phyloP scores from a whole-genome alignment of 345 rosid species.

The Atalantia buxifolia region DNA sequence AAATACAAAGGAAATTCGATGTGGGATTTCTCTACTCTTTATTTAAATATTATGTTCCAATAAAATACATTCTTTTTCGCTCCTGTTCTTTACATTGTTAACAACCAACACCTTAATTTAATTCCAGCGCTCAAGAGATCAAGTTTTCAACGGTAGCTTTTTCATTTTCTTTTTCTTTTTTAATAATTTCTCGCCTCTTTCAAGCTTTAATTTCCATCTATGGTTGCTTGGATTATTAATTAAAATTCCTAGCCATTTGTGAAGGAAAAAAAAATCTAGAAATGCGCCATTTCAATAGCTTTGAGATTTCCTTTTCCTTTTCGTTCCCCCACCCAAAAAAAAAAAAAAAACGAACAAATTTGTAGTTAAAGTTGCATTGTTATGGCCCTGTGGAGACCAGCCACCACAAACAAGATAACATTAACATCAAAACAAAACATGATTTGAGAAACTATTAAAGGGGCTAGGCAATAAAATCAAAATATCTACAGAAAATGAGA shows the following conservation, averaged over 20 bases:
- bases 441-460: not conserved
- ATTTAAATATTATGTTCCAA: not conserved
- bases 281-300: too few species aligned
- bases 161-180: too few species aligned
- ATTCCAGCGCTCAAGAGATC: not conserved
- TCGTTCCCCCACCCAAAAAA: too few species aligned
- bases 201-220: not conserved
- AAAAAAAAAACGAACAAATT: too few species aligned
- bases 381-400: too few species aligned
- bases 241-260: too few species aligned
- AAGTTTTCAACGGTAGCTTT: too few species aligned
- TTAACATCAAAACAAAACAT: not conserved
- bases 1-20: not conserved
- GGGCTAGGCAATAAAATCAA: not conserved
- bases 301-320: too few species aligned
- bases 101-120: not conserved
- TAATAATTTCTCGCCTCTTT: not conserved
- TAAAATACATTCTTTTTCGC: not conserved
- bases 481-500: not conserved
- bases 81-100: not conserved
- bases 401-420: not conserved
- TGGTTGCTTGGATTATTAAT: too few species aligned
- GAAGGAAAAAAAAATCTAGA: too few species aligned
- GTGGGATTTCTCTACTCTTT: not conserved
- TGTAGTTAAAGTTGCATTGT: too few species aligned